Base-by-base conservation (phyloP, 495 filamentous ascomycete species). In the Ramalina peruviana region DNA sequence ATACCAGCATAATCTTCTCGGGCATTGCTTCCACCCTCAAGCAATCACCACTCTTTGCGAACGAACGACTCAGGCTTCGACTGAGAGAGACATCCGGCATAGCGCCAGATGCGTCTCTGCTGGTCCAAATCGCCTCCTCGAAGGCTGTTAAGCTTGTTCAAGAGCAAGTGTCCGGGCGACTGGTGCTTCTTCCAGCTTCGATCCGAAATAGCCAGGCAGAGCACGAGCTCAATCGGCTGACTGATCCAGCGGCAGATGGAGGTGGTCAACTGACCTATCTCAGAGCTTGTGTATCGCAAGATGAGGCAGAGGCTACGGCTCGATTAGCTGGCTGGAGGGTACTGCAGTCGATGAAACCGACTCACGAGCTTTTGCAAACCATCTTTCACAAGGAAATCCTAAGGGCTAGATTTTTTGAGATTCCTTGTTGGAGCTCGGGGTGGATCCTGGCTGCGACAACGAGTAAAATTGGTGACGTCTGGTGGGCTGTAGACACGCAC, bases 401-500 rank as follows among this genome's bases (percentile, higher is more conserved):
- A 49, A 73, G 79, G 17, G 68, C 76, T 30, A 62, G 76, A 9
- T 88, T 85, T 70, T 75, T 90, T 54, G 71, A 69, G 49, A 77
- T 79, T 52, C 62, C 57, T 33, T 65, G 72, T 9, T 90, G 85
- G 81, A 64, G 67, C 15, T 64, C 71, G 26, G 70, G 75, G 49
- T 92, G 85, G 85, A 72, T 79, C 53, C 64, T 85, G 41, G 74
- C 80, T 40, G 72, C 83, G 40, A 82, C 73, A 45, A 72, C 83
- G 57, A 82, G 81, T 62, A 72, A 85, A 63, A 75, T 75, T 55
- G 84, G 85, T 37, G 84, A 92, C 62, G 69, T 66, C 26, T 92
- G 85, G 81, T 89, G 81, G 76, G 64, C 88, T 49, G 62, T 83
- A 33, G 78, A 83, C 63, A 57, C 81, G 72, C 75, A 58, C 62